Percentiles rank a stretch among this genome's conserved stretches.
Conservation (phyloP, 176 grass and related monocot species). For the Raddia guianensis region DNA sequence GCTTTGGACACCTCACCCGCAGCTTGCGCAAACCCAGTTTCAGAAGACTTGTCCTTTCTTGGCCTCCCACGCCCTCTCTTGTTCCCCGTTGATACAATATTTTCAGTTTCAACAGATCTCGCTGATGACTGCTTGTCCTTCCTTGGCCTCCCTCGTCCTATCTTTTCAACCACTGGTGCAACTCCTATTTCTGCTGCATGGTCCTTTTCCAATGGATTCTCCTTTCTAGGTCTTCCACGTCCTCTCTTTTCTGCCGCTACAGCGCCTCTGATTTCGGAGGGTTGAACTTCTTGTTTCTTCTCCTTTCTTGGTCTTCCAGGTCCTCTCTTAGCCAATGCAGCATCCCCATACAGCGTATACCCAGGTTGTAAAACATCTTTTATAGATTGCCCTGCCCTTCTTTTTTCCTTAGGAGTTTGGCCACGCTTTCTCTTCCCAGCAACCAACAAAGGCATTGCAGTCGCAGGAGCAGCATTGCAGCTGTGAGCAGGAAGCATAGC, state of each 20-base stretch:
- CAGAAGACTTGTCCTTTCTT: slow-evolving; percentile 28
- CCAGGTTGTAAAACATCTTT: not conserved
- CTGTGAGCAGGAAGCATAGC: not conserved
- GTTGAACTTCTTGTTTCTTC: not conserved
- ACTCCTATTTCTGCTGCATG: not conserved
- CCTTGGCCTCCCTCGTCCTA: slow-evolving; percentile 41
- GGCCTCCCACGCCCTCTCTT: slow-evolving; percentile 41
- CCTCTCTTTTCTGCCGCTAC: slow-evolving; percentile 32
- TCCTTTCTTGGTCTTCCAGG: slow-evolving; percentile 40
- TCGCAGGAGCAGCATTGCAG: not conserved
- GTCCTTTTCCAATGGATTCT: slow-evolving; percentile 15
- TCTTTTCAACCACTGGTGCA: slow-evolving; percentile 20
- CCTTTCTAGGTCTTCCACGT: slow-evolving; percentile 32
- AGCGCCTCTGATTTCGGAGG: not conserved
- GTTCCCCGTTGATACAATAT: not conserved
- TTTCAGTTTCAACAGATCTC: slow-evolving; percentile 1
- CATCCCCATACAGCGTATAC: not conserved
- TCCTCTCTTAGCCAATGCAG: not conserved
- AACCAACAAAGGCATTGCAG: not conserved
- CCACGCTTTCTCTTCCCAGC: slow-evolving; percentile 24
- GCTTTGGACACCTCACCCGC: slow-evolving; percentile 25
- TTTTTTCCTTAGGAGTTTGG: not conserved
- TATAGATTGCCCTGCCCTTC: not conserved
- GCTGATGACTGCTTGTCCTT: slow-evolving; percentile 5
- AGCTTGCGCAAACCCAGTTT: slow-evolving; percentile 7